These are phyloP conservation scores for Salix exigua DNA, from an alignment of 345 rosid genomes.

Conservation along the genomic window DNA sequence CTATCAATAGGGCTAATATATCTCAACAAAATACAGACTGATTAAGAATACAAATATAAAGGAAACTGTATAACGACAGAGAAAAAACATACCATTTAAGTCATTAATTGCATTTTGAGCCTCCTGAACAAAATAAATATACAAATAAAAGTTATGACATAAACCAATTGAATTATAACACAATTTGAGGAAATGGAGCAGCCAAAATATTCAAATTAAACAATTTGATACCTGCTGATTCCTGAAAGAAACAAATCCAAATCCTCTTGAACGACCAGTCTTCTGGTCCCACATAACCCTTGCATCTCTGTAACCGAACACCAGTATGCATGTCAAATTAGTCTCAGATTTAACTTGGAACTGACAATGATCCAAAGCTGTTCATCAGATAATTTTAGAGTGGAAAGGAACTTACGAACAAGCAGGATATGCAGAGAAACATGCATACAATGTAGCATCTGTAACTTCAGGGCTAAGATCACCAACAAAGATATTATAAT, in stretches of 20 bases:
- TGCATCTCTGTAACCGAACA: conserved; percentile 14
- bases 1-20: background rate
- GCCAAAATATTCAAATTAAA: background rate
- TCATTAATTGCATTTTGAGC: conserved; percentile 93
- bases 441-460: conserved; percentile 29
- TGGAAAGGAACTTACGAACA: conserved; percentile 22
- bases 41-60: background rate
- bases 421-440: conserved; percentile 28
- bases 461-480: conserved; percentile 42
- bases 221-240: conserved; percentile 61
- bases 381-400: background rate
- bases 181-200: background rate
- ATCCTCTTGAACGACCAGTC: conserved; percentile 97
- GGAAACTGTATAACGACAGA: background rate
- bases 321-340: background rate
- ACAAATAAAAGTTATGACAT: background rate
- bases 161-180: background rate
- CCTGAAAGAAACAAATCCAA: conserved; percentile 93
- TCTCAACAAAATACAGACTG: background rate
- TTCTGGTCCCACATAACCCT: conserved; percentile 99
- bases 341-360: background rate
- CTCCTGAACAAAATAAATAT: conserved; percentile 48
- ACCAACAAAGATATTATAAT: conserved; percentile 34
- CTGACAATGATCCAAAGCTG: background rate
- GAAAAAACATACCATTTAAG: conserved; percentile 58